Conservation (phyloP, 169 alveolate genomes). For the Perkinsus marinus region DNA sequence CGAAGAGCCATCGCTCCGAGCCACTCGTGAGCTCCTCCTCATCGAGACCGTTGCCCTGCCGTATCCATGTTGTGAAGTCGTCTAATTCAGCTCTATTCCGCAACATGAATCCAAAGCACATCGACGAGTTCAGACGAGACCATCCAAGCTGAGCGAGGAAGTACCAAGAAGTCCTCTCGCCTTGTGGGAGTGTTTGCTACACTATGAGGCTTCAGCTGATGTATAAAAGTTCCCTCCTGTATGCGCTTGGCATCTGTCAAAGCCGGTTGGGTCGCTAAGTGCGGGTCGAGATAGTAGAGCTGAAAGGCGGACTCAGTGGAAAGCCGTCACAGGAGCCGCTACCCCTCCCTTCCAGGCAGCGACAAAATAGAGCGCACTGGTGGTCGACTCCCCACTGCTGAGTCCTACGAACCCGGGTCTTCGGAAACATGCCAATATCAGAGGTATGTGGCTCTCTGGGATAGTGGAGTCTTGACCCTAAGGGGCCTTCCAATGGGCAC, state of each 20-base stretch:
- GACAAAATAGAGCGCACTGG: not conserved
- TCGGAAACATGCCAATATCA: not conserved
- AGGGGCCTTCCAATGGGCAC: not conserved
- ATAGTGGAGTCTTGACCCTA: not conserved
- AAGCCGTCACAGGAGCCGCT: not conserved
- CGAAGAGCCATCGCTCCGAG: not conserved
- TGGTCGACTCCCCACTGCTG: not conserved
- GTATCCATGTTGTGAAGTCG: not conserved
- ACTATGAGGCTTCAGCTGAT: not conserved
- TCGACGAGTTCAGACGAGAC: not conserved
- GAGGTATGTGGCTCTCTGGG: not conserved
- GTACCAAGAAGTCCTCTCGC: not conserved
- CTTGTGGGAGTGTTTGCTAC: not conserved
- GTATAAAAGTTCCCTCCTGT: not conserved
- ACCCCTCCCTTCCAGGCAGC: not conserved
- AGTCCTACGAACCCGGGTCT: not conserved
- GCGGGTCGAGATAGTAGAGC: not conserved
- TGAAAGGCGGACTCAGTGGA: not conserved
- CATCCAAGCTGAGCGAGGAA: not conserved
- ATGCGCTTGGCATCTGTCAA: not conserved
- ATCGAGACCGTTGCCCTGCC: not conserved
- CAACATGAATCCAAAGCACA: not conserved
- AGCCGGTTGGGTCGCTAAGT: not conserved
- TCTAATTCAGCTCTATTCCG: not conserved
- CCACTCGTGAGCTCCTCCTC: not conserved